Evolutionary conservation across 2,329 filamentous ascomycete species (phyloP), one percentile per base, ranked within the genome.

Genomic region (Colletotrichum graminicola): DNA sequence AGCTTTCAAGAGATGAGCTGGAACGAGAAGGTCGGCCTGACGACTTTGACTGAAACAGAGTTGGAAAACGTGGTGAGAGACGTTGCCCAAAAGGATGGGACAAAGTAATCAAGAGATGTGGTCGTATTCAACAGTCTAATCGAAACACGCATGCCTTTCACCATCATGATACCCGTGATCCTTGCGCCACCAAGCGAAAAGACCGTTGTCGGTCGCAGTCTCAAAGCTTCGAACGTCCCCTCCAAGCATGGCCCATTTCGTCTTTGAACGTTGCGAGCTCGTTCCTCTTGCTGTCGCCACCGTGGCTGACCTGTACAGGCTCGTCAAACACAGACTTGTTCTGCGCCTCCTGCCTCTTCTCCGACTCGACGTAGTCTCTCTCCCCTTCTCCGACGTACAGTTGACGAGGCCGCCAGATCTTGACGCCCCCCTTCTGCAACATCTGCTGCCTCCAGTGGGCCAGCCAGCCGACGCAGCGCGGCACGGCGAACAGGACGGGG

Each of bases 401-500:
- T 78, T 87, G 85, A 56, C 85, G 76, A 0, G 85, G 85, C 1
- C 85, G 76, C 82, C 85, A 86, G 75, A 87, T 87, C 80, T 87
- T 87, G 67, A 86, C 84, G 4, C 84, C 84, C 0, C 79, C 77
- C 0, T 80, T 77, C 47, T 82, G 83, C 34, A 87, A 79, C 80
- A 85, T 84, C 79, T 83, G 82, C 76, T 87, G 85, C 23, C 85
- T 81, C 85, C 85, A 87, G 77, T 87, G 85, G 3, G 85, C 85
- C 39, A 87, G 76, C 85, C 85, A 87, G 32, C 85, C 85, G 1
- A 86, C 85, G 61, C 85, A 86, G 21, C 85, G 79, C 0, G 85
- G 85, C 7, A 87, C 85, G 7, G 85, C 85, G 68, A 87, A 87
- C 5, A 87, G 77, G 0, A 87, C 84, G 2, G 85, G 85, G 73